phyloP scores from a whole-genome alignment of 805 yeast genomes.

The Yamadazyma olivae region DNA sequence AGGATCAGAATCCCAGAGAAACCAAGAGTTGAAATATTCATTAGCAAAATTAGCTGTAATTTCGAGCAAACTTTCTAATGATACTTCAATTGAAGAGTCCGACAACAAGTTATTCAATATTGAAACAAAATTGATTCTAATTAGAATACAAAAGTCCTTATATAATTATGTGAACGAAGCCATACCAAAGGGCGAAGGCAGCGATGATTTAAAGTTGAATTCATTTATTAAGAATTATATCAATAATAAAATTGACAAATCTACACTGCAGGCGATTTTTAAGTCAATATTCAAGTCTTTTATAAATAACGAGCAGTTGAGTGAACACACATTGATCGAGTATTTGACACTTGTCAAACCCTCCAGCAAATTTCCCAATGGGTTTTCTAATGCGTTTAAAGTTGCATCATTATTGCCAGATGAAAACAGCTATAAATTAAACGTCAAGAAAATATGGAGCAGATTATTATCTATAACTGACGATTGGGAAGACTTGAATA shows the following conservation, averaged over 20 bases:
- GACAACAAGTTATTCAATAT: constrained; percentile 38
- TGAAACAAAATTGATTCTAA: constrained; percentile 46
- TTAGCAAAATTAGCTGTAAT: constrained; percentile 68
- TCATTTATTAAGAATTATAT: constrained; percentile 16
- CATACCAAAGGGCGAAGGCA: constrained; percentile 5
- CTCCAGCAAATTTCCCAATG: constrained; percentile 11
- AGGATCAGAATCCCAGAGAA: constrained; percentile 39
- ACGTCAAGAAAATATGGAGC: constrained; percentile 48
- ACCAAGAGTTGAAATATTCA: constrained; percentile 57
- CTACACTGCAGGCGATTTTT: constrained; percentile 14
- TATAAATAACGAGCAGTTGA: constrained; percentile 36
- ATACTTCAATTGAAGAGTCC: constrained; percentile 8
- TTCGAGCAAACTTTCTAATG: constrained; percentile 26
- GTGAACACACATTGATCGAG: constrained; percentile 47
- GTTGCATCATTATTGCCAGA: constrained; percentile 41
- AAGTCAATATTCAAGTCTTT: constrained; percentile 25
- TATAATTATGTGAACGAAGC: constrained; percentile 13
- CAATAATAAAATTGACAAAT: constrained; percentile 12
- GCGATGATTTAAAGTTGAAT: constrained; percentile 9
- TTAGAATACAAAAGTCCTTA: constrained; percentile 47
- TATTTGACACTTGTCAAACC: constrained; percentile 46
- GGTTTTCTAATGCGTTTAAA: constrained; percentile 46
- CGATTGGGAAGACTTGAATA: constrained; percentile 45
- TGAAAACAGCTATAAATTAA: constrained; percentile 19
- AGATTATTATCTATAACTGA: constrained; percentile 51